phyloP scores from a whole-genome alignment of 2,329 filamentous ascomycete species.

The Dactylellina parvicollis region DNA sequence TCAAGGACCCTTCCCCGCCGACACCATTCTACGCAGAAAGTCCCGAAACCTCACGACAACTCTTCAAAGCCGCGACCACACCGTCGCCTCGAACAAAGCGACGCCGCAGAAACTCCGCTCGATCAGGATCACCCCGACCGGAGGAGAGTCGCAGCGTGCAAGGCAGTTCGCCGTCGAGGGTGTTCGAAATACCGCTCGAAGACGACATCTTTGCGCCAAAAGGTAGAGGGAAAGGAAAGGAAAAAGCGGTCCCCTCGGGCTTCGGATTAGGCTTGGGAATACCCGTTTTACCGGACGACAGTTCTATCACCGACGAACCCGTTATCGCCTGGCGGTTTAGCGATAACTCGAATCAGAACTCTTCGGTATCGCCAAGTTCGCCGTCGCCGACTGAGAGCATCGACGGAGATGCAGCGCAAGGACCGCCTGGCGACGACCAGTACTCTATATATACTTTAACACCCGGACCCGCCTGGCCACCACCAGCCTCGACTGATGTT shows the following conservation, averaged over 20 bases:
- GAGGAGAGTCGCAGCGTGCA: constrained; percentile 31
- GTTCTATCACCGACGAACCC: constrained; percentile 12
- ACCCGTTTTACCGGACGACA: constrained; percentile 26
- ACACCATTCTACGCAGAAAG: constrained; percentile 48
- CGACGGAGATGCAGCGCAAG: constrained; percentile 31
- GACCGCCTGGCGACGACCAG: constrained; percentile 32
- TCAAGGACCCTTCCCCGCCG: constrained; percentile 29
- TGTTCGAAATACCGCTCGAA: constrained; percentile 7
- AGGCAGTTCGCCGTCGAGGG: constrained; percentile 17
- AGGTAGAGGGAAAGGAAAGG: constrained; percentile 39
- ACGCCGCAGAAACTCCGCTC: constrained; percentile 29
- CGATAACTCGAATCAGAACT: constrained; percentile 33
- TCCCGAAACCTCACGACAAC: constrained; percentile 41
- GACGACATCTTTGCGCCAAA: constrained; percentile 32
- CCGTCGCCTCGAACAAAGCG: constrained; percentile 45
- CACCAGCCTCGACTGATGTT: constrained; percentile 34
- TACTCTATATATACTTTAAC: constrained; percentile 45
- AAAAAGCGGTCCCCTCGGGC: constrained; percentile 28
- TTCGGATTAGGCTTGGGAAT: constrained; percentile 49
- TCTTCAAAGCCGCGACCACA: constrained; percentile 47
- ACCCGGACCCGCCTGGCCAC: constrained; percentile 46
- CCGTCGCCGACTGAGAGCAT: constrained; percentile 49
- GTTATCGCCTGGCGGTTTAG: constrained; percentile 45
- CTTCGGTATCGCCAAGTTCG: constrained; percentile 24
- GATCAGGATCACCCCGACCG: constrained; percentile 32